Evolutionary conservation across 2,329 filamentous ascomycete genomes (phyloP).

Genomic region (Lecanicillium sp.): DNA sequence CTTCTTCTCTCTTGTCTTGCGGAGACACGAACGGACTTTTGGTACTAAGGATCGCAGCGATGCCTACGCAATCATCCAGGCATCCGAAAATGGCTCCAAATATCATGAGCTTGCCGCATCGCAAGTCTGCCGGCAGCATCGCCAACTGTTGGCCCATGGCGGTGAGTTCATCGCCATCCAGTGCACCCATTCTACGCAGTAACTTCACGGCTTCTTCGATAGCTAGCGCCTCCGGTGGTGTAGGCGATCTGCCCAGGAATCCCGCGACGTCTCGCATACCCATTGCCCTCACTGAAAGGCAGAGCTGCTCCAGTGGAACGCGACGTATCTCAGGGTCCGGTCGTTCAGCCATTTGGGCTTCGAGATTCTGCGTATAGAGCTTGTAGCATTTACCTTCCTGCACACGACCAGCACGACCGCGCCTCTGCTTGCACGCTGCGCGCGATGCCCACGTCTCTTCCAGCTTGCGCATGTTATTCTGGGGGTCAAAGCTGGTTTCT

Average conservation of each 20-base stretch:
- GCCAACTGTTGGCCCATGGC: conserved; percentile 88
- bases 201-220: conserved; percentile 78
- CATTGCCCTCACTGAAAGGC: conserved; percentile 91
- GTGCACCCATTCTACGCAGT: conserved; percentile 76
- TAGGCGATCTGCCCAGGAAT: conserved; percentile 81
- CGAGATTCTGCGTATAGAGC: conserved; percentile 79
- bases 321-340: conserved; percentile 91
- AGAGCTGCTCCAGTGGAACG: conserved; percentile 89
- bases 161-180: conserved; percentile 80
- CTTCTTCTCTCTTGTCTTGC: conserved; percentile 71
- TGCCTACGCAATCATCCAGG: conserved; percentile 77
- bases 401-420: conserved; percentile 88
- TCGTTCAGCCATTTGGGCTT: conserved; percentile 76
- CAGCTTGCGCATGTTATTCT: conserved; percentile 88
- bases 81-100: conserved; percentile 92
- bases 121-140: conserved; percentile 87
- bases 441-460: conserved; percentile 93
- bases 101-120: conserved; percentile 90
- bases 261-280: conserved; percentile 71
- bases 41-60: conserved; percentile 86
- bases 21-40: conserved; percentile 82
- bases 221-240: conserved; percentile 76
- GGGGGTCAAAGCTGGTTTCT: conserved; percentile 87
- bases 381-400: conserved; percentile 90
- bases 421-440: conserved; percentile 88